Evolutionary conservation across 176 grass and related monocot species (phyloP).

Genomic region (Bothriochloa decipiens): DNA sequence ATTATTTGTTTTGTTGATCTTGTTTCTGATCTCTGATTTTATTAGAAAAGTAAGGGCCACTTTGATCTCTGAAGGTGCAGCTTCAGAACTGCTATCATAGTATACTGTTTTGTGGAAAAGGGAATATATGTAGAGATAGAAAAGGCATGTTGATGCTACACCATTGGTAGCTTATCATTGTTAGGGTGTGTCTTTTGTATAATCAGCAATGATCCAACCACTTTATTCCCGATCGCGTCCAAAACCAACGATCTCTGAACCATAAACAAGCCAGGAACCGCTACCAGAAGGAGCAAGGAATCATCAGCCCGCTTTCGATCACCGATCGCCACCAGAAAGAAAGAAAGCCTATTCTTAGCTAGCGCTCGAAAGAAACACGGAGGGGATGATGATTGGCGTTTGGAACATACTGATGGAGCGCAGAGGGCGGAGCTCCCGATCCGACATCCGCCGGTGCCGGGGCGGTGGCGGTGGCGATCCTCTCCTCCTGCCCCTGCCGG

Average conservation of each 20-base stretch:
- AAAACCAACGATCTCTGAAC: conserved; percentile 7
- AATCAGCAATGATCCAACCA: neutral
- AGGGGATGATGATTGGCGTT: neutral
- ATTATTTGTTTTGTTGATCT: neutral
- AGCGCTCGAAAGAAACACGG: neutral
- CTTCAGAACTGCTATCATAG: neutral
- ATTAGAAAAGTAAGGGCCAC: neutral
- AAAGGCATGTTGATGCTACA: neutral
- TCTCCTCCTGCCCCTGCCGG: neutral
- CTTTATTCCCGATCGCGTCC: neutral
- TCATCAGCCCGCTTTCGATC: neutral
- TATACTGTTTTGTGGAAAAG: neutral
- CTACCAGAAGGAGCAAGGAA: neutral
- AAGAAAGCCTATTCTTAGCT: neutral
- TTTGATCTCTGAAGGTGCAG: neutral
- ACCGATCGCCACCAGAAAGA: neutral
- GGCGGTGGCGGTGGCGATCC: neutral
- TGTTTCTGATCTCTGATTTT: neutral
- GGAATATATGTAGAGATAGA: neutral
- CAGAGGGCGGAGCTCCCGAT: conserved; percentile 47
- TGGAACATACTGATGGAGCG: conserved; percentile 59
- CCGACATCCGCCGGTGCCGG: conserved; percentile 54
- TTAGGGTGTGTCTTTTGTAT: neutral
- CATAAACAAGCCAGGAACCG: neutral
- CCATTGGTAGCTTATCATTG: conserved; percentile 34